Percentiles rank a stretch among this genome's conserved stretches.
Conservation (phyloP, 306 rosid species). For the Begonia peltatifolia region DNA sequence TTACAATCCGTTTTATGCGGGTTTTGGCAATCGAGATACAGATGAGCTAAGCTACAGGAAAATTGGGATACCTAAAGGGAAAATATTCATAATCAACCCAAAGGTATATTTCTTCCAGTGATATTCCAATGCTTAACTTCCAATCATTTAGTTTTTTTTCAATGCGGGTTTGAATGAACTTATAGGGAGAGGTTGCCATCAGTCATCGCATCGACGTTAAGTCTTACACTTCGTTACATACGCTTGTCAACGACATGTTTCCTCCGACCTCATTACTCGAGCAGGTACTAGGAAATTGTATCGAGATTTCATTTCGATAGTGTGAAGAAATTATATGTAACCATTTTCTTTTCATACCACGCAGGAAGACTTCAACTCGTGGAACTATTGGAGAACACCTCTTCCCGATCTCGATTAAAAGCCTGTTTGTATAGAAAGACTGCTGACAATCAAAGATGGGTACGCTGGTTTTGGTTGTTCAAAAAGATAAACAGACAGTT, state of each 20-base stretch:
- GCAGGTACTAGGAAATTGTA: conserved; percentile 41
- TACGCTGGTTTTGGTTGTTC: no score
- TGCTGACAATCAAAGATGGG: no score
- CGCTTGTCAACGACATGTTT: conserved; percentile 95
- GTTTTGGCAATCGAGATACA: conserved; percentile 94
- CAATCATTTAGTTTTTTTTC: not conserved
- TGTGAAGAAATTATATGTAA: not conserved
- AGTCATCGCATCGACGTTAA: conserved; percentile 76
- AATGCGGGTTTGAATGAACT: conserved; percentile 6
- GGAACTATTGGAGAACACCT: conserved; percentile 89
- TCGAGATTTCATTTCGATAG: not conserved
- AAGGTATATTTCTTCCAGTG: conserved; percentile 41
- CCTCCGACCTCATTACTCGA: conserved; percentile 85
- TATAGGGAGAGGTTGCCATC: conserved; percentile 91
- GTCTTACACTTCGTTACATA: conserved; percentile 89
- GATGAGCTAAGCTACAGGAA: conserved; percentile 92
- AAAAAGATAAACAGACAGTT: not conserved
- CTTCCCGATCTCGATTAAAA: conserved; percentile 35
- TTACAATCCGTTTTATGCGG: conserved; percentile 92
- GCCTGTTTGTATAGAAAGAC: not conserved
- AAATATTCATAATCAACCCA: conserved; percentile 92
- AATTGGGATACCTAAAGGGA: conserved; percentile 95
- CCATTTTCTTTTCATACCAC: conserved; percentile 5
- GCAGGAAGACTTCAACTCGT: conserved; percentile 90
- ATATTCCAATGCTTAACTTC: not conserved